A percentile compares a stretch with the other conserved stretches of the same genome.
Evolutionary conservation across 1,284 basidiomycete species (phyloP).

Genomic region (Trichosporon sp.): DNA sequence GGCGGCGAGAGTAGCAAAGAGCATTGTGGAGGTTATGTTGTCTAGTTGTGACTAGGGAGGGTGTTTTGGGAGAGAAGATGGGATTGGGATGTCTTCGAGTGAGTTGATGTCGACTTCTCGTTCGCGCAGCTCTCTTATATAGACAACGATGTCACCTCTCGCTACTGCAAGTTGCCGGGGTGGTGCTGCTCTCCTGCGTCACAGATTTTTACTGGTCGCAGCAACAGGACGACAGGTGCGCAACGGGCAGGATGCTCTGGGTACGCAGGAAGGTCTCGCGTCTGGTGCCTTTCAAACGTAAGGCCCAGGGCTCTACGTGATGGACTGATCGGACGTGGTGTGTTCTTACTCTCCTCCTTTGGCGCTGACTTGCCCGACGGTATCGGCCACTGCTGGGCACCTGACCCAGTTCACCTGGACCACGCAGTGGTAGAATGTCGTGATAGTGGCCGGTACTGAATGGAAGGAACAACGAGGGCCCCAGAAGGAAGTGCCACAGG

Average conservation of each 20-base stretch:
- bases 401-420: neutral
- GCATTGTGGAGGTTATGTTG: neutral
- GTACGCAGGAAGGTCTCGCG: neutral
- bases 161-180: neutral
- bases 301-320: neutral
- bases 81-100: neutral
- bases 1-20: neutral
- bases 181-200: neutral
- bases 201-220: neutral
- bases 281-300: neutral
- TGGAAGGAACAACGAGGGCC: conserved; percentile 16
- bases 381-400: neutral
- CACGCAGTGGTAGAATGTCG: neutral
- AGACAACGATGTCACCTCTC: neutral
- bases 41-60: neutral
- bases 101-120: neutral
- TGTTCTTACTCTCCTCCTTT: neutral
- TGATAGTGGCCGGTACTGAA: neutral
- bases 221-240: neutral
- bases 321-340: neutral
- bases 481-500: conserved; percentile 19
- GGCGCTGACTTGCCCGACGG: conserved; percentile 8
- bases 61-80: neutral
- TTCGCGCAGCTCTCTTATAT: neutral
- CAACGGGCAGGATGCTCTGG: neutral